Percentiles rank a stretch among this genome's conserved stretches.
Conservation (phyloP, 140 eudicot genomes). For the Ambrosia hybrid region DNA sequence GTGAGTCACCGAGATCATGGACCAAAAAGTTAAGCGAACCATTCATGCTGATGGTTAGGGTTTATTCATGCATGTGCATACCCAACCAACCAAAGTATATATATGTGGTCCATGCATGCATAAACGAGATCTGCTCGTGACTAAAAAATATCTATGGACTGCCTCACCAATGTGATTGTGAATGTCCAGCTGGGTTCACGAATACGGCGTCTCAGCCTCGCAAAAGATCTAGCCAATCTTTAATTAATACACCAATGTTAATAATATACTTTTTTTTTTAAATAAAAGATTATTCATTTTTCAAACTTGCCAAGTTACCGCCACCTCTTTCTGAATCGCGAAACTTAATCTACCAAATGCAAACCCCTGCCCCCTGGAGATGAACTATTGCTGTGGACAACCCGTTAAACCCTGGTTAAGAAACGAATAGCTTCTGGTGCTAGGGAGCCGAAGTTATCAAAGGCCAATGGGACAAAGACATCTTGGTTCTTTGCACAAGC, state of each 20-base stretch:
- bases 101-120: constrained; percentile 20
- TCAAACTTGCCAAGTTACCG: too few relatives aligned
- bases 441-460: too few relatives aligned
- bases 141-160: constrained; percentile 10
- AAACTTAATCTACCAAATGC: too few relatives aligned
- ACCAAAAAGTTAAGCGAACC: constrained; percentile 16
- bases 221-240: neutral
- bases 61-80: neutral
- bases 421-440: too few relatives aligned
- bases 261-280: too few relatives aligned
- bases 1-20: constrained; percentile 32
- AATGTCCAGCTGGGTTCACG: constrained; percentile 23
- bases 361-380: too few relatives aligned
- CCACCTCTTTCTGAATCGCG: too few relatives aligned
- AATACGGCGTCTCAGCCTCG: constrained; percentile 22
- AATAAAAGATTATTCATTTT: too few relatives aligned
- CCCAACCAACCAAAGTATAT: neutral
- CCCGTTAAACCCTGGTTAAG: too few relatives aligned
- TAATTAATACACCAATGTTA: neutral
- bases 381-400: too few relatives aligned
- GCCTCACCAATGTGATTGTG: neutral
- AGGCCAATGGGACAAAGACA: too few relatives aligned
- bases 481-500: too few relatives aligned
- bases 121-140: constrained; percentile 16
- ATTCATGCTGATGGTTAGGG: constrained; percentile 9